Conservation (phyloP, 2,329 filamentous ascomycete species). For the Phialocephala subalpina region DNA sequence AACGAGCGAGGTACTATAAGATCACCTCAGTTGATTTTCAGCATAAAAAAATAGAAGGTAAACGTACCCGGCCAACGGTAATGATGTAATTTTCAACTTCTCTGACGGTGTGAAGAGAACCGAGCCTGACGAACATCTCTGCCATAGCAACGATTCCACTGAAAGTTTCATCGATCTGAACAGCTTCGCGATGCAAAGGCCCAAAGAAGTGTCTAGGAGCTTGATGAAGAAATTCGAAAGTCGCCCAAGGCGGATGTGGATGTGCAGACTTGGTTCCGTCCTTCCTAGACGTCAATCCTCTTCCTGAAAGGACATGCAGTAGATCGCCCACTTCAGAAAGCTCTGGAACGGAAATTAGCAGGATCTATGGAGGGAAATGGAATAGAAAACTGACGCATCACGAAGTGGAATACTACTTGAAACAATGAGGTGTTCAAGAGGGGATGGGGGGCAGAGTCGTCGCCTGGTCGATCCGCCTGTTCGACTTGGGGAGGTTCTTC, state of each 20-base stretch:
- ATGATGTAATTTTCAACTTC: conserved; percentile 28
- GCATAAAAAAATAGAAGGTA: conserved; percentile 3
- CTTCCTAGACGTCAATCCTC: conserved; percentile 14
- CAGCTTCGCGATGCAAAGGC: conserved; percentile 13
- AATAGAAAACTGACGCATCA: neutral
- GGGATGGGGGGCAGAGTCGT: too few species aligned
- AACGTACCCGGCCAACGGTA: conserved; percentile 21
- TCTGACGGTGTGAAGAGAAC: conserved; percentile 21
- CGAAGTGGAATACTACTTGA: too few species aligned
- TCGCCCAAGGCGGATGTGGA: conserved; percentile 7
- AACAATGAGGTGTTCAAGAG: too few species aligned
- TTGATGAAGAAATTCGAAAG: conserved; percentile 21
- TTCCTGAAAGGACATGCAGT: conserved; percentile 18
- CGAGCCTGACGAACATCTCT: conserved; percentile 22
- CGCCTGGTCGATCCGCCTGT: too few species aligned
- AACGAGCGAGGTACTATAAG: too few species aligned
- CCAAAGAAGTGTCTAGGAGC: conserved; percentile 13
- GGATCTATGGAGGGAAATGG: too few species aligned
- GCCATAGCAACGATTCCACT: conserved; percentile 24
- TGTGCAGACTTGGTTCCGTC: conserved; percentile 8
- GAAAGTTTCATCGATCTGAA: conserved; percentile 17
- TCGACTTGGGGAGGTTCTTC: too few species aligned
- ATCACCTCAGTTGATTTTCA: neutral
- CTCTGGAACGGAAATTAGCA: conserved; percentile 18
- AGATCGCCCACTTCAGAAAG: conserved; percentile 21